Evolutionary conservation across 1,284 basidiomycete genomes (phyloP), one percentile per base, ranked within the genome.

Genomic region (Boletus semigastroideus): DNA sequence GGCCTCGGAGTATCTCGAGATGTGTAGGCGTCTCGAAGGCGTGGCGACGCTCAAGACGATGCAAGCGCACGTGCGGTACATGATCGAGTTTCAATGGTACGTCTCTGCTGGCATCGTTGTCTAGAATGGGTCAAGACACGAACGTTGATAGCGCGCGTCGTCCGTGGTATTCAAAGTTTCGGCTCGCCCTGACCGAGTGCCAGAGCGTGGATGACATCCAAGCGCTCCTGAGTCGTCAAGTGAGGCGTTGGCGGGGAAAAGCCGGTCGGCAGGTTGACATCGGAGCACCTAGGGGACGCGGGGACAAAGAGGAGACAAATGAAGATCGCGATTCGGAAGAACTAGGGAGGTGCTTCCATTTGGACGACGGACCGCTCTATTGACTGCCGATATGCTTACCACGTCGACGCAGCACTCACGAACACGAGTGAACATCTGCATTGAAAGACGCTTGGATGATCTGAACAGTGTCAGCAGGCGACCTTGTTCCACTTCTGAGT

Each of bases 61-160:
- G 2, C 79, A 79, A 64, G 76, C 78, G 8, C 85, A 87, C 60
- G 69, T 88, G 45, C 72, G 79, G 42, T 80, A 84, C 63, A 78
- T 87, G 49, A 62, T 87, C 43, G 79, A 80, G 57, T 78, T 79
- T 60, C 82, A 85, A 64, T 85, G 81, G 86, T 85, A 52, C 50
- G 77, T 66, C 28, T 66, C 28, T 33, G 2, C 14, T 14, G 31
- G 31, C 31, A 25, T 4, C 5, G 14, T 33, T 16, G 7, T 14
- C 14, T 33, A 14, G 30, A 14, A 13, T 31, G 8, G 31, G 16
- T 13, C 8, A 16, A 16, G 14, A 33, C 33, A 2, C 7, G 1
- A 7, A 33, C 33, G 6, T 33, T 16, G 33, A 33, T 54, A 83
- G 82, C 51, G 68, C 67, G 45, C 75, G 82, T 44, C 70, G 75